A percentile compares a stretch with the other conserved stretches of the same genome.
Conservation (phyloP, 2,329 filamentous ascomycete genomes). For the Xylaria sp. region DNA sequence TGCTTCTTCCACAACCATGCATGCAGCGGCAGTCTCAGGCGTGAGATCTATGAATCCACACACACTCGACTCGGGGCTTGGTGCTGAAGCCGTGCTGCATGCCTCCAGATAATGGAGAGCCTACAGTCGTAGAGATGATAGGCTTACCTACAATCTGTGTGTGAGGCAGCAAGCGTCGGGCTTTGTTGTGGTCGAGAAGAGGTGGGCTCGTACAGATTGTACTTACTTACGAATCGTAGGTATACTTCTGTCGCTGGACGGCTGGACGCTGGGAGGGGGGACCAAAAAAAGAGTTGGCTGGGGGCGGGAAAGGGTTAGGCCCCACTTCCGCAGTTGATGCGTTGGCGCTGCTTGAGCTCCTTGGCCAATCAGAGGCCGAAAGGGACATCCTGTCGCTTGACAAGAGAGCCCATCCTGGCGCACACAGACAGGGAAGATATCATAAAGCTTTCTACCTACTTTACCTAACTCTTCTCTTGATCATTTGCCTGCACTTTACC, state of each 20-base stretch:
- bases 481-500: neutral
- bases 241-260: neutral
- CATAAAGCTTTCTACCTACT: neutral
- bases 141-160: constrained; percentile 19
- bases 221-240: neutral
- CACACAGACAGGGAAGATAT: constrained; percentile 26
- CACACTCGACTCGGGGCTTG: constrained; percentile 18
- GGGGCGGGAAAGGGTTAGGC: constrained; percentile 32
- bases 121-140: constrained; percentile 5
- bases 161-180: constrained; percentile 28
- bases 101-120: constrained; percentile 22
- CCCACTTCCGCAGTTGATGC: constrained; percentile 43
- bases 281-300: constrained; percentile 40
- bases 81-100: constrained; percentile 24
- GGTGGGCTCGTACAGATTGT: constrained; percentile 24
- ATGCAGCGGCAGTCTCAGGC: constrained; percentile 14
- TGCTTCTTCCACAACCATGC: constrained; percentile 19
- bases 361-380: constrained; percentile 40
- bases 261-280: constrained; percentile 7
- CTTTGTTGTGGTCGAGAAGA: constrained; percentile 41
- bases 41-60: constrained; percentile 15
- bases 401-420: constrained; percentile 33
- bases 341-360: constrained; percentile 45
- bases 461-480: neutral
- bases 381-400: constrained; percentile 33